These are phyloP conservation scores for Raffaelea albimanens DNA, from an alignment of 2,329 filamentous ascomycete species.

Conservation along the genomic window DNA sequence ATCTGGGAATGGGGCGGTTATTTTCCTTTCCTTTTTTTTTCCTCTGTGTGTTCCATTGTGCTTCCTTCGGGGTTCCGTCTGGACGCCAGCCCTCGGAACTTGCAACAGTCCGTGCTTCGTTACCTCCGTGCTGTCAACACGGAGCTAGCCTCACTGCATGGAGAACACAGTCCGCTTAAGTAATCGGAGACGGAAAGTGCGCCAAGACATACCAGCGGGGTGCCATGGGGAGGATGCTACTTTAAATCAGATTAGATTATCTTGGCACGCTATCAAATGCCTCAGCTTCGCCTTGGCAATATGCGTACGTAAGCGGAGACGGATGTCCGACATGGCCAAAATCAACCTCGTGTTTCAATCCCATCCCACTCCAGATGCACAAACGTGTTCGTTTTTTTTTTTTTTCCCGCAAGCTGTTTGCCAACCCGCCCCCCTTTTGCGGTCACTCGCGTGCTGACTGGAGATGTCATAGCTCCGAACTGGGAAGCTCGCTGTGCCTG, in stretches of 20 bases:
- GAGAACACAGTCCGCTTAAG: neutral
- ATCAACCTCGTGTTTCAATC: neutral
- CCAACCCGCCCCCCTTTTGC: neutral
- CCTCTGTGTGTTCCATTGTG: neutral
- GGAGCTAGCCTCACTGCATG: too few relatives aligned
- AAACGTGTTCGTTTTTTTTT: neutral
- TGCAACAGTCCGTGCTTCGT: too few relatives aligned
- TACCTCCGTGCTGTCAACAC: too few relatives aligned
- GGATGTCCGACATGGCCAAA: neutral
- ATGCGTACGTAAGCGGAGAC: neutral
- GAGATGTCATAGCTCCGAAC: neutral
- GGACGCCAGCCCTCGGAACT: too few relatives aligned
- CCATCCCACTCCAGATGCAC: neutral
- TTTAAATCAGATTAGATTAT: neutral
- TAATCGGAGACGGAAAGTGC: neutral
- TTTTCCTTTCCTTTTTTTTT: neutral
- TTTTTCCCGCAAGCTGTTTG: neutral
- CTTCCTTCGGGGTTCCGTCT: neutral
- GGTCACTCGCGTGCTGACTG: neutral
- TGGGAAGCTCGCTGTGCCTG: too few relatives aligned
- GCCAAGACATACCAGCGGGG: neutral
- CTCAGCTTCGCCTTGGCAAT: neutral
- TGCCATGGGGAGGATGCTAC: neutral
- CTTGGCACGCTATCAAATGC: neutral
- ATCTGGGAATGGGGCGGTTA: neutral